Percentiles rank a stretch among this genome's conserved stretches.
These are phyloP conservation scores for Prinsepia uniflora DNA, from an alignment of 306 rosid genomes.

Conservation along the genomic window DNA sequence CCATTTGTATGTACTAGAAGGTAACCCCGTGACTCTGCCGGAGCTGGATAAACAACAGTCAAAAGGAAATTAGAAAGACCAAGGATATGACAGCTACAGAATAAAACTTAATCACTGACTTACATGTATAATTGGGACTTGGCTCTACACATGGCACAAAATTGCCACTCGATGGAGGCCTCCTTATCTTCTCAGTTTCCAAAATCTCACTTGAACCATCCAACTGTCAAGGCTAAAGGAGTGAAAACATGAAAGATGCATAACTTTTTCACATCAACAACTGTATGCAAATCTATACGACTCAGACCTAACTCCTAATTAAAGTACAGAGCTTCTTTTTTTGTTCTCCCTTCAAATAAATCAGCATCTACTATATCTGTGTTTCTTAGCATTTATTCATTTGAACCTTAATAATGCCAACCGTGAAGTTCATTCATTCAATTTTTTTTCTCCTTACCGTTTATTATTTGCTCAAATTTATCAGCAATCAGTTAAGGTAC, in stretches of 20 bases:
- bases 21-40: slow-evolving; percentile 59
- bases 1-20: slow-evolving; percentile 88
- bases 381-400: neutral
- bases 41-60: slow-evolving; percentile 49
- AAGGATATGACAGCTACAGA: slow-evolving; percentile 9
- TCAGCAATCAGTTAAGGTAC: slow-evolving; percentile 5
- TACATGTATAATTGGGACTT: slow-evolving; percentile 56
- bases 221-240: slow-evolving; percentile 52
- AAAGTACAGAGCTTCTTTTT: neutral
- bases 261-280: slow-evolving; percentile 33
- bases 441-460: neutral
- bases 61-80: slow-evolving; percentile 14
- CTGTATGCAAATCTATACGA: slow-evolving; percentile 11
- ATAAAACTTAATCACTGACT: slow-evolving; percentile 14
- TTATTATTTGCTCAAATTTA: neutral
- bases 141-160: slow-evolving; percentile 69
- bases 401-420: neutral
- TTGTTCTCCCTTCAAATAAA: neutral
- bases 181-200: slow-evolving; percentile 70
- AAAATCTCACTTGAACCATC: slow-evolving; percentile 34
- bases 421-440: neutral
- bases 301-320: neutral
- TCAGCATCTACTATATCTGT: neutral
- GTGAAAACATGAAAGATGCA: slow-evolving; percentile 43
- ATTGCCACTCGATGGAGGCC: slow-evolving; percentile 55